A percentile compares a stretch with the other conserved stretches of the same genome.
Conservation (phyloP, 208 protist species). For the Blechomonas ayalai region DNA sequence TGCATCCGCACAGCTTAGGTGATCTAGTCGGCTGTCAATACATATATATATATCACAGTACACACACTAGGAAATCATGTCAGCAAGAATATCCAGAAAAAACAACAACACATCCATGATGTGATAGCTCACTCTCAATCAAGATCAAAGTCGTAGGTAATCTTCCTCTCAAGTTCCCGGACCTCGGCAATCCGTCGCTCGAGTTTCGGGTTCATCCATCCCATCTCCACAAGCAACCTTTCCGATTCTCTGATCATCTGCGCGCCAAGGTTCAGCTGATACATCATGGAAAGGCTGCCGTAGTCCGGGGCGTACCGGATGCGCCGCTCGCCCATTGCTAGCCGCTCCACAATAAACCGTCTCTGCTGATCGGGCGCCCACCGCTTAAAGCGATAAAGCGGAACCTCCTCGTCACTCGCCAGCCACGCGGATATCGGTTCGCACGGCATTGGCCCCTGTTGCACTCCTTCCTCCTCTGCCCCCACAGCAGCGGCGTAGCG, state of each 20-base stretch:
- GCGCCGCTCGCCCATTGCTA: conserved; percentile 72
- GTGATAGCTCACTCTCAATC: conserved; percentile 25
- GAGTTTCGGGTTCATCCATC: conserved; percentile 71
- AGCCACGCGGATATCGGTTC: neutral
- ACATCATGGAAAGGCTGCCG: conserved; percentile 79
- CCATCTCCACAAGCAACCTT: conserved; percentile 46
- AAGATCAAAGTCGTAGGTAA: conserved; percentile 82
- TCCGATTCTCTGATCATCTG: conserved; percentile 71
- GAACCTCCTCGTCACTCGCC: conserved; percentile 51
- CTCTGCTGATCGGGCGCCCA: conserved; percentile 41
- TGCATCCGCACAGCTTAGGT: too few relatives aligned
- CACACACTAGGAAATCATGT: neutral
- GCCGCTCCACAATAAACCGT: conserved; percentile 66
- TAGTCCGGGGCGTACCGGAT: conserved; percentile 71
- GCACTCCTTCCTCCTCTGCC: conserved; percentile 34
- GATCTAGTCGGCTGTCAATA: too few relatives aligned
- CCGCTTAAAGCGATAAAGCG: conserved; percentile 33
- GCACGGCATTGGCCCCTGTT: neutral
- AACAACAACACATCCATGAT: neutral
- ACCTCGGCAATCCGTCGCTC: conserved; percentile 42
- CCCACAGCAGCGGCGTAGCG: conserved; percentile 42
- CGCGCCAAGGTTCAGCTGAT: conserved; percentile 76
- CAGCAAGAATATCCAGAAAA: too few relatives aligned
- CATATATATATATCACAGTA: neutral
- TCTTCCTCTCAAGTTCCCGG: conserved; percentile 19